phyloP scores from a whole-genome alignment of 2,329 filamentous ascomycete genomes.

The Xylaria multiplex region DNA sequence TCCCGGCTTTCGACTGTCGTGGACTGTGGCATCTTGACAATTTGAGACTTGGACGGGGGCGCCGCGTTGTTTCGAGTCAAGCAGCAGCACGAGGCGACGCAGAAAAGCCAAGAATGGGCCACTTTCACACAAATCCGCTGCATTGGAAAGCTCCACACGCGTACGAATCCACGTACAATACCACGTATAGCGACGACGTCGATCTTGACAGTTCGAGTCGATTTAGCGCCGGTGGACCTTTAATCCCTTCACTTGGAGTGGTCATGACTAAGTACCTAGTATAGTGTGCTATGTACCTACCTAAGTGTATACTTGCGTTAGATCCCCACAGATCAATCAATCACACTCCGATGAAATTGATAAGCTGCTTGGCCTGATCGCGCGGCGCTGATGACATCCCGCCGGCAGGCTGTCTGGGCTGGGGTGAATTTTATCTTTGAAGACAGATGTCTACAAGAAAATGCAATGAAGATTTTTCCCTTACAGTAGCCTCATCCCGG shows the following conservation, averaged over 20 bases:
- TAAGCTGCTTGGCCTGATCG: conserved; percentile 6
- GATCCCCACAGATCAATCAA: background rate
- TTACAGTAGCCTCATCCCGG: too few relatives aligned
- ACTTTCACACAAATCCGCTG: background rate
- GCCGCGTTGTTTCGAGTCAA: conserved; percentile 10
- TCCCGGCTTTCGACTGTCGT: background rate
- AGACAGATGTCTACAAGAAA: background rate
- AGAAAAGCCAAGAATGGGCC: background rate
- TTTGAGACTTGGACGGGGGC: too few relatives aligned
- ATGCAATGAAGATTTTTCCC: background rate
- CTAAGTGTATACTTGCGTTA: too few relatives aligned
- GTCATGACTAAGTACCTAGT: too few relatives aligned
- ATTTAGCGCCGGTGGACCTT: conserved; percentile 6
- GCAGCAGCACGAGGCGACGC: background rate
- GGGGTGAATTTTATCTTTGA: background rate
- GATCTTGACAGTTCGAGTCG: conserved; percentile 16
- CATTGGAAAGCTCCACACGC: conserved; percentile 19
- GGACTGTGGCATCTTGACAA: background rate
- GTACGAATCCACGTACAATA: conserved; percentile 1
- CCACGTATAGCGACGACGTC: conserved; percentile 7
- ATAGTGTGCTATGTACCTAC: too few relatives aligned
- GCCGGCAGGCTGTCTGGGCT: background rate
- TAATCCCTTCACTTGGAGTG: conserved; percentile 5
- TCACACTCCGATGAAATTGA: background rate
- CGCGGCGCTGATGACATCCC: background rate